Evolutionary conservation across 306 rosid species (phyloP), one percentile per base, ranked within the genome.

Genomic region (Prunus mira): DNA sequence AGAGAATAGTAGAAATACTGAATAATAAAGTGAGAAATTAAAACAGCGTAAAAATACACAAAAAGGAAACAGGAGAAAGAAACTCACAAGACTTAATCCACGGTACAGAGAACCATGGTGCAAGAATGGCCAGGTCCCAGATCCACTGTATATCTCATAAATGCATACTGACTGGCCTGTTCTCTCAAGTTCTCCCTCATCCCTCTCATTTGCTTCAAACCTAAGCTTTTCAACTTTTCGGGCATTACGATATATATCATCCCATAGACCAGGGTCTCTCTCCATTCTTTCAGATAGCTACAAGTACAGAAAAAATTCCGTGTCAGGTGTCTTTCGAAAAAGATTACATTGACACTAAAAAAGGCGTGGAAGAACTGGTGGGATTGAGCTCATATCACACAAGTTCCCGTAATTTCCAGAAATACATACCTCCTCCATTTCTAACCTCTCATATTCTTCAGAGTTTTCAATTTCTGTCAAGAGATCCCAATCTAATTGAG

Each of bases 171-270:
- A 86, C 81, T 92, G 96, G 71, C 99, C 97, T 24, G 91, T 91
- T 84, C 99, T 89, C 92, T 92, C 97, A 77, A 95, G 97, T 81
- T 95, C 97, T 72, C 99, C 99, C 70, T 92, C 99, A 86, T 95
- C 99, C 84, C 99, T 88, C 80, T 95, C 99, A 86, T 95, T 95
- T 73, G 82, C 85, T 88, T 92, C 96, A 83, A 91, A 95, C 82
- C 80, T 90, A 68, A 90, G 88, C 72, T 95, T 90, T 88, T 92
- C 97, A 67, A 97, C 88, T 83, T 88, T 95, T 72, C 99, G 86
- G 64, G 97, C 96, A 76, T 76, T 95, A 28, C 96, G 97, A 81
- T 95, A 92, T 72, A 95, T 86, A 15, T 89, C 90, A 84, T 92
- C 91, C 99, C 99, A 95, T 45, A 71, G 79, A 69, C 92, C 97